phyloP scores from a whole-genome alignment of 257 asterid species.

The Solanum chilense region DNA sequence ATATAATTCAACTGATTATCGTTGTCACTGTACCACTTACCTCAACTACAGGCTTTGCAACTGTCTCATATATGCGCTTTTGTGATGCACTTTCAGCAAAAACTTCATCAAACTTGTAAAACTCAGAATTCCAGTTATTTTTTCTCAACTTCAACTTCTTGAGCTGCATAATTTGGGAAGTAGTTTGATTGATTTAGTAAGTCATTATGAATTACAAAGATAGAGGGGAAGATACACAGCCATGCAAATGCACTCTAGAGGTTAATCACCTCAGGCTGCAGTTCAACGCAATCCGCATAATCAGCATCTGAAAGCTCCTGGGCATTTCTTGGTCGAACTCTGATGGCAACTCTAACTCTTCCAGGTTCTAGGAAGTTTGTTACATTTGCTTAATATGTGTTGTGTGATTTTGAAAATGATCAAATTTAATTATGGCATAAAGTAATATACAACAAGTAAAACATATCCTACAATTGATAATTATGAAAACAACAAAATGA shows the following conservation, averaged over 20 bases:
- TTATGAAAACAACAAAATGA: background rate
- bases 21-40: slow-evolving; percentile 14
- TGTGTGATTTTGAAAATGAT: background rate
- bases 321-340: slow-evolving; percentile 75
- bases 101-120: slow-evolving; percentile 70
- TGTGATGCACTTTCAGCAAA: slow-evolving; percentile 77
- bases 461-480: background rate
- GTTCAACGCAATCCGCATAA: slow-evolving; percentile 69
- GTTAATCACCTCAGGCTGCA: slow-evolving; percentile 80
- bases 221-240: background rate
- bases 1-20: background rate
- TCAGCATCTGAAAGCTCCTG: slow-evolving; percentile 64
- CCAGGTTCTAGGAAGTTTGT: slow-evolving; percentile 40
- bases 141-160: slow-evolving; percentile 69
- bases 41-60: slow-evolving; percentile 95
- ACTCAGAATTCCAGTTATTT: slow-evolving; percentile 83
- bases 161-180: slow-evolving; percentile 37
- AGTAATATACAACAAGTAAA: background rate
- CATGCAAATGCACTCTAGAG: background rate
- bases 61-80: slow-evolving; percentile 80
- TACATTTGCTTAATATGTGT: background rate
- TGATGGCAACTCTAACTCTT: slow-evolving; percentile 88
- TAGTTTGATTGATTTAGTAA: background rate
- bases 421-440: background rate
- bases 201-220: background rate